Conservation (phyloP, 495 filamentous ascomycete genomes). For the Penicillium psychrofluorescens region DNA sequence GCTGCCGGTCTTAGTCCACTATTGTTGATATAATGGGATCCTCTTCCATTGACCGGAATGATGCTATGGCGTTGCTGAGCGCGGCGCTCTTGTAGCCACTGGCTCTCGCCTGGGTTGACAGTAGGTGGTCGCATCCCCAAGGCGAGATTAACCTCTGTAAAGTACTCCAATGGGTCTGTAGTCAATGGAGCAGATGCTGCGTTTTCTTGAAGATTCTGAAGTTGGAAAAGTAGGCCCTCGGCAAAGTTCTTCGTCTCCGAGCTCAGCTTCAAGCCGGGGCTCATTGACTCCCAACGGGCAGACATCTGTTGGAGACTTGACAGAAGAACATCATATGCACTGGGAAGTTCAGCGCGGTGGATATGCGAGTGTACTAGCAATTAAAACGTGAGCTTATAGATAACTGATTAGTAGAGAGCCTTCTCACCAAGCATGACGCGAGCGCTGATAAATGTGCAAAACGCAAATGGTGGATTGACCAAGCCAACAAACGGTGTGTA, state of each 20-base stretch:
- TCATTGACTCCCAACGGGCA: slow-evolving; percentile 1
- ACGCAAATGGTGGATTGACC: slow-evolving; percentile 2
- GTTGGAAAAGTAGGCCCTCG: background rate
- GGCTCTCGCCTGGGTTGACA: background rate
- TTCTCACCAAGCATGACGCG: no score
- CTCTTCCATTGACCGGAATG: background rate
- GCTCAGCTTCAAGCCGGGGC: background rate
- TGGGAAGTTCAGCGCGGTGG: background rate
- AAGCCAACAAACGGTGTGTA: background rate
- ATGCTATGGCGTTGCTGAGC: slow-evolving; percentile 1
- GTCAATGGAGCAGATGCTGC: background rate
- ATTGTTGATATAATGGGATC: background rate
- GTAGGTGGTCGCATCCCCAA: background rate
- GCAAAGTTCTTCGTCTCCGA: background rate
- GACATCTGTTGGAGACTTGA: slow-evolving; percentile 2
- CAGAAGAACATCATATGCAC: background rate
- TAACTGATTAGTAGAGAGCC: no score
- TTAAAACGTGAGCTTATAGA: background rate
- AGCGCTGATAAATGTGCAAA: background rate
- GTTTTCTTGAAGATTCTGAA: background rate
- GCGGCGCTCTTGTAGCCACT: background rate
- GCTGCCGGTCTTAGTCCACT: background rate
- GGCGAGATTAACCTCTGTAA: background rate
- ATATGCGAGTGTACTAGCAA: slow-evolving; percentile 1
- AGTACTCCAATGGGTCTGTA: background rate